Evolutionary conservation across 2,329 filamentous ascomycete genomes (phyloP).

Genomic region (Chrysoporthe puriensis): DNA sequence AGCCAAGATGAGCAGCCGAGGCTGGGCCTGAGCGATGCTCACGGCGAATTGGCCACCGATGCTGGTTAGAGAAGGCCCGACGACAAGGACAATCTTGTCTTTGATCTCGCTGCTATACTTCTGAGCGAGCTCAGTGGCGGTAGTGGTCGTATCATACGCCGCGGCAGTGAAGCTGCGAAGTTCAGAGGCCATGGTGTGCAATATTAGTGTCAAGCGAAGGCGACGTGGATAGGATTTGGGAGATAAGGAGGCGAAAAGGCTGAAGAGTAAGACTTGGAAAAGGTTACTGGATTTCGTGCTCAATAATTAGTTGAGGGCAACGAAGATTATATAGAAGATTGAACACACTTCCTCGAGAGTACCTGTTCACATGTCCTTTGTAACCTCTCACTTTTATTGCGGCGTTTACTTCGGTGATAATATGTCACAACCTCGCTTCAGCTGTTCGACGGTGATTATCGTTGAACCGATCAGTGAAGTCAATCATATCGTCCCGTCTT

Average conservation of each 20-base stretch:
- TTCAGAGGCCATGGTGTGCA: neutral
- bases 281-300: neutral
- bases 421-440: neutral
- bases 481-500: no score
- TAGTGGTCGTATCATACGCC: slow-evolving; percentile 4
- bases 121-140: slow-evolving; percentile 2
- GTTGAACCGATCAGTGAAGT: no score
- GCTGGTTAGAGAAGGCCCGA: neutral
- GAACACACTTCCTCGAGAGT: neutral
- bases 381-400: neutral
- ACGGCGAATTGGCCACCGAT: slow-evolving; percentile 4
- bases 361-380: neutral
- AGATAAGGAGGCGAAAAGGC: neutral
- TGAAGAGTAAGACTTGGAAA: no score
- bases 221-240: neutral
- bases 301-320: neutral
- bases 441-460: neutral
- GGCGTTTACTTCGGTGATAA: neutral
- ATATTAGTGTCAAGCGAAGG: neutral
- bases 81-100: slow-evolving; percentile 11
- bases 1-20: slow-evolving; percentile 5
- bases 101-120: slow-evolving; percentile 9
- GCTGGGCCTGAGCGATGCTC: neutral
- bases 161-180: neutral
- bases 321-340: neutral